A percentile compares a stretch with the other conserved stretches of the same genome.
These are phyloP conservation scores for Pyrrhoderma lamaoense DNA, from an alignment of 1,284 basidiomycete species.

Conservation along the genomic window DNA sequence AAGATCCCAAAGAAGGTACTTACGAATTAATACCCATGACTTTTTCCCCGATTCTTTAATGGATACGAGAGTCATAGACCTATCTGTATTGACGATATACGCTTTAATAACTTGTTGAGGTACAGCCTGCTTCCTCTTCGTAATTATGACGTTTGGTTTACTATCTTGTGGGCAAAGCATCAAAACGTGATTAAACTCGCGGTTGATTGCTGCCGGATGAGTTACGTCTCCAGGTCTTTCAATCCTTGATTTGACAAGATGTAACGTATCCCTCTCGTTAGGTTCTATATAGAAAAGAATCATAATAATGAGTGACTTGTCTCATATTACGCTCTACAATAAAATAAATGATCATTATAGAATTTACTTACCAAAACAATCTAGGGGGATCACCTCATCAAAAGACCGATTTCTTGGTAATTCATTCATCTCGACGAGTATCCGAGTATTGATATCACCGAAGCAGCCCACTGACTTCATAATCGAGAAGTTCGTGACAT, in stretches of 20 bases:
- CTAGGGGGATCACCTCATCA: conserved; percentile 11
- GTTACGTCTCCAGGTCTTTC: background rate
- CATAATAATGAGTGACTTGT: too few species aligned
- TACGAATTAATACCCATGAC: conserved; percentile 15
- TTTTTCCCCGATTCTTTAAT: conserved; percentile 5
- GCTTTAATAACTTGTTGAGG: conserved; percentile 14
- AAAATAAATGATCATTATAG: background rate
- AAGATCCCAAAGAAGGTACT: too few species aligned
- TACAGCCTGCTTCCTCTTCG: conserved; percentile 2
- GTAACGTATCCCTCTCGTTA: conserved; percentile 6
- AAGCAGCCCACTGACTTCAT: conserved; percentile 10
- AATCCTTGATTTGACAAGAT: conserved; percentile 5
- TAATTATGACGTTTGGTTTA: conserved; percentile 8
- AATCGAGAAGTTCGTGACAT: conserved; percentile 5
- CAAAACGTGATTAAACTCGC: conserved; percentile 14
- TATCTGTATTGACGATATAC: conserved; percentile 9
- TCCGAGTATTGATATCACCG: conserved; percentile 6
- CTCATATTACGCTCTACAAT: too few species aligned
- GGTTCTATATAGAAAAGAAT: too few species aligned
- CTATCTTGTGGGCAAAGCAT: conserved; percentile 14
- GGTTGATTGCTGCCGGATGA: background rate
- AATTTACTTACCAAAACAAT: conserved; percentile 9
- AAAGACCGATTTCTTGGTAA: conserved; percentile 4
- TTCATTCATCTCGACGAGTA: conserved; percentile 13
- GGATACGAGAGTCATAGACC: conserved; percentile 12